phyloP scores from a whole-genome alignment of 2,329 filamentous ascomycete genomes.

The Fusarium luffae region DNA sequence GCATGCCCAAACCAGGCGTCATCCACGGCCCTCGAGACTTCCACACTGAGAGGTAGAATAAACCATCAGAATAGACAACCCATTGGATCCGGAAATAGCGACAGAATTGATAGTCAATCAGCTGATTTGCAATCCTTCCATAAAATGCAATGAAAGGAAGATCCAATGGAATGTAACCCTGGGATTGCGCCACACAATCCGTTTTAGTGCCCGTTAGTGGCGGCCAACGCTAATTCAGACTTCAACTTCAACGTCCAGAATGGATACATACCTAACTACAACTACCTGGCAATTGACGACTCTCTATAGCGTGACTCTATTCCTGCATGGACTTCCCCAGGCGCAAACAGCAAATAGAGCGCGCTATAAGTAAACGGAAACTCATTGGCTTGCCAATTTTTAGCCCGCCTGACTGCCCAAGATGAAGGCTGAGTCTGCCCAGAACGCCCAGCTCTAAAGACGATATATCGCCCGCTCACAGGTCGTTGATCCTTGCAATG shows the following conservation, averaged over 20 bases:
- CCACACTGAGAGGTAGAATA: too few species aligned
- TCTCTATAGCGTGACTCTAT: too few species aligned
- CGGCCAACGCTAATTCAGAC: neutral
- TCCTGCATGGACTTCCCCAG: neutral
- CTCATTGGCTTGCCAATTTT: neutral
- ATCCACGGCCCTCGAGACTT: fast-evolving
- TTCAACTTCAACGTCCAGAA: neutral
- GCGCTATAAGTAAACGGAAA: fast-evolving
- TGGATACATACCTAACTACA: neutral
- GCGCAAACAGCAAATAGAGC: fast-evolving
- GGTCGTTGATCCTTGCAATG: neutral
- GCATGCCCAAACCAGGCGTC: neutral
- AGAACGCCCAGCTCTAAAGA: neutral
- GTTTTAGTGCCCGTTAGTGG: neutral
- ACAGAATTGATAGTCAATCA: neutral
- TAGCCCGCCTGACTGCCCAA: neutral
- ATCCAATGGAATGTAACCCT: neutral
- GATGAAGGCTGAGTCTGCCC: neutral
- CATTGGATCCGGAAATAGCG: fast-evolving
- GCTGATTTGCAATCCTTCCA: neutral
- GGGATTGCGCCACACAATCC: neutral
- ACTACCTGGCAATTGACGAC: neutral
- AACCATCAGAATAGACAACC: too few species aligned
- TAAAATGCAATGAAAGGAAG: neutral
- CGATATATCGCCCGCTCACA: neutral